Evolutionary conservation across 139 green algal genomes (phyloP).

Genomic region (Spirogloea muscicola): DNA sequence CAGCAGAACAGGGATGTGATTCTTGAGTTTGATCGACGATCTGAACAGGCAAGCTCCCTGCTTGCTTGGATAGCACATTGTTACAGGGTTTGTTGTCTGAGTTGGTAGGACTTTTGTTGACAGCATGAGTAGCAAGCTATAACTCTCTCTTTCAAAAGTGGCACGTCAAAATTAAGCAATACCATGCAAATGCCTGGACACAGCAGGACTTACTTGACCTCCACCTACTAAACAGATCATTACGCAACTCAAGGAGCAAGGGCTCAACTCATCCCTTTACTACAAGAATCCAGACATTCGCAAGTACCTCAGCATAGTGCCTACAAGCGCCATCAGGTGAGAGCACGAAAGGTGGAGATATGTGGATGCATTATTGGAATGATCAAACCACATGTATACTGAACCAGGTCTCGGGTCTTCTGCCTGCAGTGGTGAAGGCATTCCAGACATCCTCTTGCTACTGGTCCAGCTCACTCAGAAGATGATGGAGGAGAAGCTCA

Average conservation of each 20-base stretch:
- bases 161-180: too few species aligned
- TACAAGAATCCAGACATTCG: constrained; percentile 89
- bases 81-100: background rate
- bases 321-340: constrained; percentile 86
- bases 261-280: constrained; percentile 94
- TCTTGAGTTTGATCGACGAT: constrained; percentile 68
- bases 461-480: constrained; percentile 92
- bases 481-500: constrained; percentile 74
- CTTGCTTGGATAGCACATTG: background rate
- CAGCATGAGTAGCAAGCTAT: background rate
- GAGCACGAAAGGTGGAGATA: background rate
- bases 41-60: constrained; percentile 19
- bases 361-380: background rate
- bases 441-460: constrained; percentile 85
- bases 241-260: constrained; percentile 58
- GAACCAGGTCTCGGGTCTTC: background rate
- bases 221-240: too few species aligned
- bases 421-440: constrained; percentile 56
- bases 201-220: too few species aligned
- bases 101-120: background rate
- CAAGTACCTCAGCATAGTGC: constrained; percentile 89
- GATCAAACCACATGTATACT: background rate
- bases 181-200: too few species aligned
- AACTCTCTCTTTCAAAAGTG: too few species aligned
- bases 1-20: constrained; percentile 66